Percentiles rank a stretch among this genome's conserved stretches.
Evolutionary conservation across 140 eudicot genomes (phyloP).

Genomic region (Erigeron philadelphicus): DNA sequence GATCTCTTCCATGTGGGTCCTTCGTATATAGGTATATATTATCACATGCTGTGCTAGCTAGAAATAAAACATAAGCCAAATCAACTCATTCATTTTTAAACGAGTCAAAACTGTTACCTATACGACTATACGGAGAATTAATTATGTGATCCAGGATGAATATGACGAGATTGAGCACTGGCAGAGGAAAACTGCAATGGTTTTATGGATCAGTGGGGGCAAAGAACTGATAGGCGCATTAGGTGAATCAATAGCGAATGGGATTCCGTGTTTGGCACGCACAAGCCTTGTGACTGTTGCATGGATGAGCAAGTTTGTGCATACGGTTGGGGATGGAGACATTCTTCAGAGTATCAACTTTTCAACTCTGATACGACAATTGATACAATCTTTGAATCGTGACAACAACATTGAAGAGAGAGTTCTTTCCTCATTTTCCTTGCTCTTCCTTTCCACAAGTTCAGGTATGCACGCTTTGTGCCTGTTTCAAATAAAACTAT

Average conservation of each 20-base stretch:
- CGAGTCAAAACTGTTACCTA: no score
- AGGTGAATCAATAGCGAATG: constrained; percentile 48
- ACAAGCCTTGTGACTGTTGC: constrained; percentile 68
- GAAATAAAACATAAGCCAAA: no score
- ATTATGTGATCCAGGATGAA: constrained; percentile 38
- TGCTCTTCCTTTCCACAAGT: constrained; percentile 46
- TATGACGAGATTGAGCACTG: constrained; percentile 50
- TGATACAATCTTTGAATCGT: constrained; percentile 37
- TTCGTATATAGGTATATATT: no score
- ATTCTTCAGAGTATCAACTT: constrained; percentile 35
- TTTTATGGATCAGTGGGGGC: constrained; percentile 47
- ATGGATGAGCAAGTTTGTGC: constrained; percentile 62
- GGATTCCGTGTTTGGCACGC: constrained; percentile 59
- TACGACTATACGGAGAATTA: not conserved
- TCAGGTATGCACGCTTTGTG: constrained; percentile 38
- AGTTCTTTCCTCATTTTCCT: constrained; percentile 57
- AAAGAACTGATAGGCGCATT: constrained; percentile 43
- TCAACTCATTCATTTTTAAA: no score
- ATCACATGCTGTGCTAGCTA: no score
- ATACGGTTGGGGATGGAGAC: constrained; percentile 44
- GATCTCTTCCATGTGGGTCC: no score
- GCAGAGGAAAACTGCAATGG: constrained; percentile 62
- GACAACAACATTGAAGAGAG: constrained; percentile 53
- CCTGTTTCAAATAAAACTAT: no score
- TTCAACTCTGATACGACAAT: constrained; percentile 35